Conservation (phyloP, 1,284 basidiomycete genomes). For the Neonothopanus nambi region DNA sequence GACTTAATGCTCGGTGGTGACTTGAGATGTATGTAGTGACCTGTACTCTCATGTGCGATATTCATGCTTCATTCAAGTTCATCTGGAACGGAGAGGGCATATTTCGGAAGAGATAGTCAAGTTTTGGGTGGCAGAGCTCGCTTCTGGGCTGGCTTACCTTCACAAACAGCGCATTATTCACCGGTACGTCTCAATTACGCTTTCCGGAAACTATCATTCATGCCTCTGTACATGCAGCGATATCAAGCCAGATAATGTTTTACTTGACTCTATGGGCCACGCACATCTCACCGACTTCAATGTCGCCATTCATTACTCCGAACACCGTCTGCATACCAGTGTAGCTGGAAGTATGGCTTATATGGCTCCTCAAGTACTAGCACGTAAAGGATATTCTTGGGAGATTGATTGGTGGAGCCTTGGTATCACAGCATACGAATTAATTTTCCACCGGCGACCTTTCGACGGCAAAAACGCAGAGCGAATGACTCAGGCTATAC, state of each 20-base stretch:
- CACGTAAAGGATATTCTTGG: constrained; percentile 79
- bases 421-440: constrained; percentile 87
- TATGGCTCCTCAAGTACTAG: constrained; percentile 95
- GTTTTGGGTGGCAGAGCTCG: constrained; percentile 91
- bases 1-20: constrained; percentile 97
- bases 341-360: constrained; percentile 98
- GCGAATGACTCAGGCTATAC: constrained; percentile 81
- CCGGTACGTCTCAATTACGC: constrained; percentile 54
- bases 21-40: constrained; percentile 74
- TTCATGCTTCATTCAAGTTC: constrained; percentile 55
- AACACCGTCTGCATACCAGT: constrained; percentile 81
- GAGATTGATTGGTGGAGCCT: constrained; percentile 96
- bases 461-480: constrained; percentile 88
- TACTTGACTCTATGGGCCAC: constrained; percentile 90
- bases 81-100: constrained; percentile 79
- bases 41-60: constrained; percentile 8
- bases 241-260: constrained; percentile 95
- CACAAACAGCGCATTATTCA: constrained; percentile 93
- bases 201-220: constrained; percentile 26
- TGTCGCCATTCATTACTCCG: constrained; percentile 95
- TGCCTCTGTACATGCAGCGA: constrained; percentile 59
- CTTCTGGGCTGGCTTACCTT: constrained; percentile 85
- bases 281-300: constrained; percentile 99
- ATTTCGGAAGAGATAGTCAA: constrained; percentile 82
- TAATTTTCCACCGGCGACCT: constrained; percentile 85